A percentile compares a stretch with the other conserved stretches of the same genome.
phyloP scores from a whole-genome alignment of 805 yeast genomes.

The Starmerella bombi region DNA sequence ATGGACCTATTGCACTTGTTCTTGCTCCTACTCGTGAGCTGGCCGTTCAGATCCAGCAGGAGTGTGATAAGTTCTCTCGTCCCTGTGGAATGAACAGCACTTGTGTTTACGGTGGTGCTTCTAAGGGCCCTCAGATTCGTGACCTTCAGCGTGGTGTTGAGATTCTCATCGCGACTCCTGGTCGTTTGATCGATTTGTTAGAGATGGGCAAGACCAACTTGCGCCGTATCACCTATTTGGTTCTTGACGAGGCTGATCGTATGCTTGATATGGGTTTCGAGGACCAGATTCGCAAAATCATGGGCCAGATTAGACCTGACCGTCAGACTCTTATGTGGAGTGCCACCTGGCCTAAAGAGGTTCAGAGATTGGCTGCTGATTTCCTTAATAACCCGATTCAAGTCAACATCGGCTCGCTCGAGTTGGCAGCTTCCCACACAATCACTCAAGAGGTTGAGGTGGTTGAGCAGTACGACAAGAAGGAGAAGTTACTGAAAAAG shows the following conservation, averaged over 20 bases:
- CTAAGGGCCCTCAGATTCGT: conserved; percentile 94
- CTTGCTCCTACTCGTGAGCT: conserved; percentile 98
- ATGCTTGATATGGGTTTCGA: conserved; percentile 99
- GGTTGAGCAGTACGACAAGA: conserved; percentile 81
- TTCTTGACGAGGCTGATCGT: conserved; percentile 98
- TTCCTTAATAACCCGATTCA: conserved; percentile 87
- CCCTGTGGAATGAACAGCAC: conserved; percentile 84
- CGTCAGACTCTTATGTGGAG: conserved; percentile 99
- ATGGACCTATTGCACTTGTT: conserved; percentile 92
- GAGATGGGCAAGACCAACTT: conserved; percentile 90
- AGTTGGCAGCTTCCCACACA: conserved; percentile 90
- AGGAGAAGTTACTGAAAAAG: conserved; percentile 76
- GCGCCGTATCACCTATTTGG: conserved; percentile 91
- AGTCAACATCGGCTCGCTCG: conserved; percentile 92
- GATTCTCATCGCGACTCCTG: conserved; percentile 95
- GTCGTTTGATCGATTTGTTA: conserved; percentile 95
- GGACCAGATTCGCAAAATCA: conserved; percentile 97
- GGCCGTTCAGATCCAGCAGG: conserved; percentile 94
- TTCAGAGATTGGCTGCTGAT: conserved; percentile 82
- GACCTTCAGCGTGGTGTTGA: conserved; percentile 92
- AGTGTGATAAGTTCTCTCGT: conserved; percentile 87
- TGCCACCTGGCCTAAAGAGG: conserved; percentile 99
- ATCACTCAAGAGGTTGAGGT: conserved; percentile 91
- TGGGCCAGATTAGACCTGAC: conserved; percentile 96
- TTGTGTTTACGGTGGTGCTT: conserved; percentile 99